Evolutionary conservation across 2,329 filamentous ascomycete species (phyloP), one percentile per base, ranked within the genome.

Genomic region (Fusarium sarcochroum): DNA sequence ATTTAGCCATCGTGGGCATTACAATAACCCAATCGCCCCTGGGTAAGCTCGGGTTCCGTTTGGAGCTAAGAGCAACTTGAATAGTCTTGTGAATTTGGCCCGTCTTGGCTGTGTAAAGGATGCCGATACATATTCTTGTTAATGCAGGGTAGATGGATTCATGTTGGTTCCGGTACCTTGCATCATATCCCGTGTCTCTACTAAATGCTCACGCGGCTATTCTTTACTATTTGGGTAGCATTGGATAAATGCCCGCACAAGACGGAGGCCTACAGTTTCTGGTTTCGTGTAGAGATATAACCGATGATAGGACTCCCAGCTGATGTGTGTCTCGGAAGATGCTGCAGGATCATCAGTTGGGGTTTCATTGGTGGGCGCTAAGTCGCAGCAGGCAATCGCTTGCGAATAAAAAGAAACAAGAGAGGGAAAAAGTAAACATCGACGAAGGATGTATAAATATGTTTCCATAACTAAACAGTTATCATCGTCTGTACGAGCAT

Each of bases 291-390:
- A 46, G 20, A 40, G 27, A 45, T 32, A 57, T 20, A n/a, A 49
- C 23, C 35, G 17, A 44, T 58, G 40, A 42, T 18, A 47, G n/a
- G 53, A 35, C 32, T 62, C 13, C 27, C 20, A 11, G n/a, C 17
- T 15, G 18, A 64, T 47, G 59, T 23, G 40, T 64, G 61, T 64
- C 61, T 64, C 52, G 46, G 52, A 61, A 48, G 61, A 41, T 38
- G 41, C 59, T 52, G 35, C 30, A 34, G 58, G 40, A 64, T 64
- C 52, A 37, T 63, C 10, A 32, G 23, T 20, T 41, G 21, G 23
- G 32, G 38, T 27, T 35, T 35, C 34, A 34, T 37, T 25, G 23
- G 40, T 41, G 37, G 34, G 32, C 35, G 37, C 32, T 38, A 34
- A 58, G 13, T 8, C 40, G 23, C 13, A 58, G 23, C 18, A 14